phyloP scores from a whole-genome alignment of 305 asterid genomes.

The Solanum hybrid region DNA sequence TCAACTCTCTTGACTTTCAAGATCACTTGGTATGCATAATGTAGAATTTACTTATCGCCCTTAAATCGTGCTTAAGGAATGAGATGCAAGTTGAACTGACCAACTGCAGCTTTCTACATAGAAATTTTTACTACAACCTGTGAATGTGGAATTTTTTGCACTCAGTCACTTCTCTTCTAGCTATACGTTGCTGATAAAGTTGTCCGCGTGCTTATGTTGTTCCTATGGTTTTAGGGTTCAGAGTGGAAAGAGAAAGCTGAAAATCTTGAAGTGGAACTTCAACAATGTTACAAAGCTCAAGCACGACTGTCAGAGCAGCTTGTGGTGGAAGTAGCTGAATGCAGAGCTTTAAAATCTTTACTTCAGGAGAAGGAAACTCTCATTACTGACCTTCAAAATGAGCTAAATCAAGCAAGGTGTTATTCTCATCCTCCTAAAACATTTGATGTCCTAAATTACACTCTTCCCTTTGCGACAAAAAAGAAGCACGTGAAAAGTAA shows the following conservation, averaged over 20 bases:
- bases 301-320: slow-evolving; percentile 90
- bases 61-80: neutral
- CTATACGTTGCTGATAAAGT: neutral
- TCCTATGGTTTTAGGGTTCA: slow-evolving; percentile 46
- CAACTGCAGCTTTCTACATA: neutral
- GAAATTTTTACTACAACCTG: neutral
- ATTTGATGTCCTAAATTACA: neutral
- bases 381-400: slow-evolving; percentile 53
- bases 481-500: neutral
- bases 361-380: slow-evolving; percentile 63
- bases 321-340: slow-evolving; percentile 90
- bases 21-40: neutral
- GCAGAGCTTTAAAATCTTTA: slow-evolving; percentile 60
- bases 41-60: neutral
- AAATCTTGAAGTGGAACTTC: slow-evolving; percentile 81
- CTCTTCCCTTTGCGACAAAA: neutral
- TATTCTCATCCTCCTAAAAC: neutral
- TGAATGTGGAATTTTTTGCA: neutral
- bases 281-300: slow-evolving; percentile 93
- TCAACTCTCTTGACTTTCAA: neutral
- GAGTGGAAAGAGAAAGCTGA: slow-evolving; percentile 97
- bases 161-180: neutral
- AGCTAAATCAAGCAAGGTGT: slow-evolving; percentile 70
- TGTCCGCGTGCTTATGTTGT: neutral
- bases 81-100: neutral